These are phyloP conservation scores for Saccharum officinarum DNA, from an alignment of 176 grass and related monocot species.

Conservation along the genomic window DNA sequence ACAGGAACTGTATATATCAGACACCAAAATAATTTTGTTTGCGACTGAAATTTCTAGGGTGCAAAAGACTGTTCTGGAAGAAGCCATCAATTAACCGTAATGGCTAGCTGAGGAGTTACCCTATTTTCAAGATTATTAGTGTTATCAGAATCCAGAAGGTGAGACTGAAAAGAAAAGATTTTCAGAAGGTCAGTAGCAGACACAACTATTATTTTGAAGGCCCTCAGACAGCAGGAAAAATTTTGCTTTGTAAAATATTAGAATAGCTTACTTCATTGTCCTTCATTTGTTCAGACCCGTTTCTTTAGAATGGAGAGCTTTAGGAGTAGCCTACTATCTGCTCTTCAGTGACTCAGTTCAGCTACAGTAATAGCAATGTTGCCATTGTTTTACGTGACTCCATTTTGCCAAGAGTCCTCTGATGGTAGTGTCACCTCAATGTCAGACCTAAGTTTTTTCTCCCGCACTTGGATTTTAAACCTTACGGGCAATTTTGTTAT, in stretches of 20 bases:
- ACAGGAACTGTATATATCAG: constrained; percentile 25
- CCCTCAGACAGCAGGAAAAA: not conserved
- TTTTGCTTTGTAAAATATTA: constrained; percentile 5
- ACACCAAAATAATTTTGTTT: constrained; percentile 3
- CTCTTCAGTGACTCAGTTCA: not conserved
- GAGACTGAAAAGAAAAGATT: not conserved
- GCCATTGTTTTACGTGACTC: not conserved
- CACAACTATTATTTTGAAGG: not conserved
- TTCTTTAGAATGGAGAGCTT: not conserved
- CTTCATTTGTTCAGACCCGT: not conserved
- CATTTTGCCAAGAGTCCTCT: not conserved
- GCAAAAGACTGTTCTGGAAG: not conserved
- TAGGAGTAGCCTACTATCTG: not conserved
- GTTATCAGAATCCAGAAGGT: not conserved
- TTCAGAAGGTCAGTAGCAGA: not conserved
- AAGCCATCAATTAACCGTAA: not conserved
- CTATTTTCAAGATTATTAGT: not conserved
- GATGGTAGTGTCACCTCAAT: not conserved
- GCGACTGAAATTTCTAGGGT: not conserved
- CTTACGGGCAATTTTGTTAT: constrained; percentile 22
- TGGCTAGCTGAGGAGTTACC: not conserved
- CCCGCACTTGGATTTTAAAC: not conserved
- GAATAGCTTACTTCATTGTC: not conserved
- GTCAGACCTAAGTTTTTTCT: not conserved
- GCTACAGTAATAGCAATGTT: constrained; percentile 1